Conservation (phyloP, 2,329 filamentous ascomycete species). For the Lizonia empirigonia region DNA sequence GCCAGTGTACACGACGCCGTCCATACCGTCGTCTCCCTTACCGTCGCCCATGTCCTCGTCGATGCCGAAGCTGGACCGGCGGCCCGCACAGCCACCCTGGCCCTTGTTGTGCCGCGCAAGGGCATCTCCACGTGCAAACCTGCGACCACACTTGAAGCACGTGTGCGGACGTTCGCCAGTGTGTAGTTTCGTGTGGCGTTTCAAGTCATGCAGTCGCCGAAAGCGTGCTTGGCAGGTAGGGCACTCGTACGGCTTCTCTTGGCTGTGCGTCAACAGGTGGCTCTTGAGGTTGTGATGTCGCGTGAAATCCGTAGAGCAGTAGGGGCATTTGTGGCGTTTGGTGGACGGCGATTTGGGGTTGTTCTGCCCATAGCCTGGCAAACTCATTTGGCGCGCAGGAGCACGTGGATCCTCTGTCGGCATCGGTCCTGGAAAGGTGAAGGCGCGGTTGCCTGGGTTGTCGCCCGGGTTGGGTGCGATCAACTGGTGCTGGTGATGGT, state of each 20-base stretch:
- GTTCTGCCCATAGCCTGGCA: slow-evolving; percentile 62
- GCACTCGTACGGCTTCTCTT: slow-evolving; percentile 97
- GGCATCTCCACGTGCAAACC: slow-evolving; percentile 94
- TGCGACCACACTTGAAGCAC: slow-evolving; percentile 90
- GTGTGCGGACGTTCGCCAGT: slow-evolving; percentile 95
- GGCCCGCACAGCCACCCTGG: slow-evolving; percentile 90
- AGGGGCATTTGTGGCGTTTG: slow-evolving; percentile 96
- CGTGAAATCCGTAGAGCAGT: slow-evolving; percentile 96
- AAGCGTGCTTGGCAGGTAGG: slow-evolving; percentile 93
- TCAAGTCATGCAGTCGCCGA: slow-evolving; percentile 89
- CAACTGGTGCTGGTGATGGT: slow-evolving; percentile 44
- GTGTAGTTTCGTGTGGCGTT: slow-evolving; percentile 94
- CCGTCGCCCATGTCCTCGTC: slow-evolving; percentile 68
- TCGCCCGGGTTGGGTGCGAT: slow-evolving; percentile 46
- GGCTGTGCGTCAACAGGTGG: slow-evolving; percentile 94
- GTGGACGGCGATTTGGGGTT: slow-evolving; percentile 72
- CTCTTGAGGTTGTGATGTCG: slow-evolving; percentile 97
- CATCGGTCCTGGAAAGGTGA: slow-evolving; percentile 68
- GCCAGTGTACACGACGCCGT: slow-evolving; percentile 63
- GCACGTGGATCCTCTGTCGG: slow-evolving; percentile 56
- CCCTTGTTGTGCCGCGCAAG: slow-evolving; percentile 94
- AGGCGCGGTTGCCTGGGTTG: slow-evolving; percentile 58
- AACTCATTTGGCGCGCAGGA: slow-evolving; percentile 63
- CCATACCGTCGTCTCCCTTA: slow-evolving; percentile 64
- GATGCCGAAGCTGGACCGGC: slow-evolving; percentile 82